Evolutionary conservation across 75 land plant genomes (phyloP).

Genomic region (Isoetes taiwanensis): DNA sequence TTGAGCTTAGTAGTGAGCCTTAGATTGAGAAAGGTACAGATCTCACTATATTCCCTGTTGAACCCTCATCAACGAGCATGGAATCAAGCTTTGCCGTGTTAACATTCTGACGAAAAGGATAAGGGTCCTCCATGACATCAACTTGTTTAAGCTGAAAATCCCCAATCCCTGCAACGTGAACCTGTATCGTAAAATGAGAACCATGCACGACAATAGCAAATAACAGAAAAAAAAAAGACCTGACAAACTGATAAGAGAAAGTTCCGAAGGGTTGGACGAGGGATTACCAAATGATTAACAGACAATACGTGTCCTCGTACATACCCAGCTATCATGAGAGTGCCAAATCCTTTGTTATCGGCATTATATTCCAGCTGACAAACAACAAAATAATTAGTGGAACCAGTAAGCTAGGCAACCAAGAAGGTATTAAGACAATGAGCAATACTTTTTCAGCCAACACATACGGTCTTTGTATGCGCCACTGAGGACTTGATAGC

Average conservation of each 20-base stretch:
- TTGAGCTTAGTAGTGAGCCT: neutral
- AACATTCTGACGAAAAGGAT: slow-evolving; percentile 30
- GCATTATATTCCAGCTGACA: slow-evolving; percentile 41
- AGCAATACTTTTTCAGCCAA: slow-evolving; percentile 57
- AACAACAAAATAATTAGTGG: neutral
- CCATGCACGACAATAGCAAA: neutral
- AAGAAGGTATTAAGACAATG: neutral
- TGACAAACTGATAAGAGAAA: neutral
- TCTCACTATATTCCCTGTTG: slow-evolving; percentile 3
- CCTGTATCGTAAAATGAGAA: slow-evolving; percentile 29
- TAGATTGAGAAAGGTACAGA: neutral
- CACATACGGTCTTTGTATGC: slow-evolving; percentile 61
- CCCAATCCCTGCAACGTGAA: slow-evolving; percentile 85
- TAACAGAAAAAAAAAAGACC: neutral
- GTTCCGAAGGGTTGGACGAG: neutral
- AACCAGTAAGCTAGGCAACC: neutral
- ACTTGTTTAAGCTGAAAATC: slow-evolving; percentile 70
- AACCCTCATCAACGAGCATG: slow-evolving; percentile 35
- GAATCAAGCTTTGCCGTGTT: slow-evolving; percentile 5
- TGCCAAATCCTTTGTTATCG: slow-evolving; percentile 39
- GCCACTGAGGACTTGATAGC: slow-evolving; percentile 62
- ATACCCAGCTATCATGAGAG: slow-evolving; percentile 69
- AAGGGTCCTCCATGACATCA: slow-evolving; percentile 76
- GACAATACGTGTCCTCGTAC: slow-evolving; percentile 58
- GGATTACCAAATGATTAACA: slow-evolving; percentile 77